Base-by-base conservation (phyloP, 768 basidiomycete genomes). In the Mycena galericulata region DNA sequence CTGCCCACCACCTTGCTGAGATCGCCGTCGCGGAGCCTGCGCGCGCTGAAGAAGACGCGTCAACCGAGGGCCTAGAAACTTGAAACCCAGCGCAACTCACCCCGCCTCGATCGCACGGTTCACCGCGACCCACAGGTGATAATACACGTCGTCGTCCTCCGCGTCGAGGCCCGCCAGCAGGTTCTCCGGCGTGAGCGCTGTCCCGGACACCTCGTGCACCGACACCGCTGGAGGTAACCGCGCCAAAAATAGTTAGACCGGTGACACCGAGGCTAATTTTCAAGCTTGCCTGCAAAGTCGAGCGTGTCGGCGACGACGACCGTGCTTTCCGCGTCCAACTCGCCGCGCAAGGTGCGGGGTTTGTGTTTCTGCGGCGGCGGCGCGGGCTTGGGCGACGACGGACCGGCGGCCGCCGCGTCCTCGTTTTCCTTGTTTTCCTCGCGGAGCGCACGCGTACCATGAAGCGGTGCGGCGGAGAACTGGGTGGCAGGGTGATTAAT, bases 211-310 rank as follows among this genome's bases (percentile, higher is more conserved):
- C 11, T 79, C 70, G 41, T 79, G 76, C 68, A 79, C 77, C 66
- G 75, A 75, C 68, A 83, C 9, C 40, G 69, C 70, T 63, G 29
- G 11, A 29, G 22, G 1, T 43, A 29, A 4, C 53, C 47, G 1
- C 45, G 9, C 18, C 20, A 4, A 18, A 57, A 45, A 22, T 36
- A 36, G 26, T 47, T 27, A 14, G 20, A 27, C 6, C 36, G 30
- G 57, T 47, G 41, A 32, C 38, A 51, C 49, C 51, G 53, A 30
- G 38, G 24, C 38, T 41, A 65, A 69, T 67, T 47, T 50, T 24
- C n/a, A n/a, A 62, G 38, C 84, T 61, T 75, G 87, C 87, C 77
- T 73, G 82, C 74, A 30, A 84, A 80, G 70, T 88, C 76, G 17
- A 83, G 70, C 8, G 84, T 85, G 62, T 85, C 78, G 9, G 81